Base-by-base conservation (phyloP, 2,329 filamentous ascomycete genomes). In the Pseudogymnoascus sp. region DNA sequence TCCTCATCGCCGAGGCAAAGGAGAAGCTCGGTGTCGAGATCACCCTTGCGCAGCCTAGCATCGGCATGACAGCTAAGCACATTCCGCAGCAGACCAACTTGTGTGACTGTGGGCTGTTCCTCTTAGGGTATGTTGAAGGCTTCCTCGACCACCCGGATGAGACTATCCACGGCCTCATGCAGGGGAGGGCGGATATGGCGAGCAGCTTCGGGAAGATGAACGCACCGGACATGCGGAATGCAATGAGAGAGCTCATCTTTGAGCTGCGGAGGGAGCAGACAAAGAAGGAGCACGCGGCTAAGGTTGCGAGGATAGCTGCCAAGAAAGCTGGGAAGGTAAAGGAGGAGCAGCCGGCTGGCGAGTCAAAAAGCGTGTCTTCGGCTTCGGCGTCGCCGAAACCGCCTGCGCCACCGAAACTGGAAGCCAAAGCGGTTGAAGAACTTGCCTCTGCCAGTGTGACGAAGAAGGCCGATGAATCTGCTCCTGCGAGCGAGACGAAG, bases 71-170 rank as follows among this genome's bases (percentile, higher is more conserved):
- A 40, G 90, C 90, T 4, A 88, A 84, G 64, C 80, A 82, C 6
- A 88, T 97, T 12, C 93, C 95, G 0, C 77, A 83, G 65, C 95
- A 99, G 73, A 77, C 84, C 59, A 97, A 99, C 71, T 89, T 83
- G 68, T 93, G 85, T 65, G 95, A 99, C 72, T 99, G 95, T 70
- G 95, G 95, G 7, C 78, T 97, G 0, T 99, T 89, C 69, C 78
- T 97, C 2, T 78, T 97, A 3, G 89, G 88, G 2, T 99, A 97
- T 70, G 80, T 96, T 61, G 84, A 91, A 67, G 86, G 89, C 66
- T 96, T 99, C 66, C 81, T 96, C 14, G 80, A 85, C 61, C 77
- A 91, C 64, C 93, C 93, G 0, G 85, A 90, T 65, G 74, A 72
- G 0, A 95, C 96, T 67, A 80, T 90, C 14, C 76, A 77, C 18